Conservation (phyloP, 805 yeast genomes). For the Kuraishia hungarica region DNA sequence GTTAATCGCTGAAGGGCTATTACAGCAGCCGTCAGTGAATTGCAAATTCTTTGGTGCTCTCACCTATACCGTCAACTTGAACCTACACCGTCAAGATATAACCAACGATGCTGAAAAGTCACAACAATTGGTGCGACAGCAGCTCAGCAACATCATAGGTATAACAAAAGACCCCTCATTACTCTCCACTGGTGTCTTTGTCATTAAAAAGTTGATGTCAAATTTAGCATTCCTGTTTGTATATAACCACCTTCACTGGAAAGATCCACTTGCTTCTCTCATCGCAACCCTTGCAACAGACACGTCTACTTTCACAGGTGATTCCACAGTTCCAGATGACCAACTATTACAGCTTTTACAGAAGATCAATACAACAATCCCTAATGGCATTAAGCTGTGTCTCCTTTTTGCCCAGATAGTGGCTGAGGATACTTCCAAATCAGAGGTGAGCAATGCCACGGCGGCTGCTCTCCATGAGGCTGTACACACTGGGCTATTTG, state of each 20-base stretch:
- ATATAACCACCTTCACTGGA: slow-evolving; percentile 28
- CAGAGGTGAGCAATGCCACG: slow-evolving; percentile 18
- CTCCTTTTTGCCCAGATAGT: slow-evolving; percentile 34
- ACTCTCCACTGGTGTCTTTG: slow-evolving; percentile 23
- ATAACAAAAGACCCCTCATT: neutral
- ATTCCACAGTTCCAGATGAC: neutral
- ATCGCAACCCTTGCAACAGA: slow-evolving; percentile 7
- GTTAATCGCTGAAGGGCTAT: slow-evolving; percentile 44
- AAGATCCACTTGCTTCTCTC: slow-evolving; percentile 27
- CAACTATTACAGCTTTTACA: neutral
- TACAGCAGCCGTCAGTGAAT: slow-evolving; percentile 30
- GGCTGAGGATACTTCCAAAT: slow-evolving; percentile 42
- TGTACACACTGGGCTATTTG: slow-evolving; percentile 27
- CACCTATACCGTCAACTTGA: slow-evolving; percentile 61
- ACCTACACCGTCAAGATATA: slow-evolving; percentile 13
- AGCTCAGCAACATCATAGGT: neutral
- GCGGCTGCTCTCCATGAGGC: slow-evolving; percentile 25
- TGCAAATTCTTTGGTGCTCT: slow-evolving; percentile 76
- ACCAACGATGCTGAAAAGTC: neutral
- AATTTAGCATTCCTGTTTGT: slow-evolving; percentile 42
- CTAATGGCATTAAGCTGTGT: slow-evolving; percentile 8
- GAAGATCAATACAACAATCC: slow-evolving; percentile 2
- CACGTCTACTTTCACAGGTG: neutral
- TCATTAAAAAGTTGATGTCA: slow-evolving; percentile 51
- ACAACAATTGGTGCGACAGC: neutral